Evolutionary conservation across 2,329 filamentous ascomycete species (phyloP), one percentile per base, ranked within the genome.

Genomic region (Colletotrichum musae): DNA sequence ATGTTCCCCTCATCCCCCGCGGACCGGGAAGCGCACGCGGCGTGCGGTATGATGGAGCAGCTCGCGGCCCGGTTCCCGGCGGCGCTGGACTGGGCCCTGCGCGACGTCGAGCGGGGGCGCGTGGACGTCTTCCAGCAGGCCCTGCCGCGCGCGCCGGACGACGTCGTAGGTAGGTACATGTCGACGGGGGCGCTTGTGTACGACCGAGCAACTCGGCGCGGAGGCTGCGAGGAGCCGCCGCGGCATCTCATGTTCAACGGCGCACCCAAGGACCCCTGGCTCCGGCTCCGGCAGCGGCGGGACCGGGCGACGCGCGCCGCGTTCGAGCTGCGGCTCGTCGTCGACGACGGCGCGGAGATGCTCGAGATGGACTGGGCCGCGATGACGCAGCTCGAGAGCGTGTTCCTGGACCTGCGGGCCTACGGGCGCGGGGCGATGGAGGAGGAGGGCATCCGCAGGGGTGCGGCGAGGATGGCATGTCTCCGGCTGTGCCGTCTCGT

Each of bases 341-440:
- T 70, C 16, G 51, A 67, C 21, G 28, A 24, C 43, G 66, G 32
- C 0, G 21, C 18, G 26, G 58, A 43, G 6, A 26, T 62, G 24
- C 3, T 58, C 13, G 52, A 56, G 21, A 47, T 70, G 9, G 53
- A 50, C 9, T 70, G 68, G 68, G 10, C 18, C 6, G 58, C 36
- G 16, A 58, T 70, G 68, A 54, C 58, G 41, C 57, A 39, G 41
- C 53, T 70, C 12, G 68, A 70, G 58, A 68, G 21, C 7, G 45
- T 70, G 6, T 70, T 68, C n/a, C 58, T 70, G 13, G 68, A 70
- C 48, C 58, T 70, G 39, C 64, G 68, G 0, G 41, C 58, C 12
- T 70, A 69, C 18, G 54, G 58, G 12, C 52, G 45, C 2, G 66
- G 58, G 2, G 13, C 10, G 32, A 7, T 16, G 45, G 28, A 24